Evolutionary conservation across 1,284 basidiomycete genomes (phyloP).

Genomic region (Cutaneotrichosporon cavernicola): DNA sequence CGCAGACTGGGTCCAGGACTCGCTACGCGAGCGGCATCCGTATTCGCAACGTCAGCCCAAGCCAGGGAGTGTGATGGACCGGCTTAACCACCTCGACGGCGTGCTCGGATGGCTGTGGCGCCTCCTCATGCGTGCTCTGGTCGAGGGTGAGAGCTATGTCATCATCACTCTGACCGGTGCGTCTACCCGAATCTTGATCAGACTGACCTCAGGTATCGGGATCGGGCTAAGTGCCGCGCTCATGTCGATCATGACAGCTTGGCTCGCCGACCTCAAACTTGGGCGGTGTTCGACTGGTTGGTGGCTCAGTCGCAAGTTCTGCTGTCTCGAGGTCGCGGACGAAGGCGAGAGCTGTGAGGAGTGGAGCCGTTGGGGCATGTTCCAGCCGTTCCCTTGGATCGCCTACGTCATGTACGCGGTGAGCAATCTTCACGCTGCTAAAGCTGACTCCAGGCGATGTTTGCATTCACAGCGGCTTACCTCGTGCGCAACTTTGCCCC

Average conservation of each 20-base stretch:
- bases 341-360: conserved; percentile 80
- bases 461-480: conserved; percentile 81
- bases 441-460: conserved; percentile 60
- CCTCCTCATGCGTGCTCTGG: conserved; percentile 58
- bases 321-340: conserved; percentile 76
- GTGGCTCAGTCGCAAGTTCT: conserved; percentile 98
- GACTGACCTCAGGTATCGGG: conserved; percentile 64
- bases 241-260: conserved; percentile 94
- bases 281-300: conserved; percentile 95
- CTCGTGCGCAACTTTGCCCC: conserved; percentile 85
- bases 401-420: conserved; percentile 88
- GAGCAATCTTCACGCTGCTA: conserved; percentile 46
- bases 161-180: conserved; percentile 80
- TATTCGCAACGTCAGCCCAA: conserved; percentile 27
- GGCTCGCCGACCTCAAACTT: conserved; percentile 96
- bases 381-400: conserved; percentile 72
- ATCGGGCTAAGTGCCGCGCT: conserved; percentile 93
- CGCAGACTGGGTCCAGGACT: conserved; percentile 91
- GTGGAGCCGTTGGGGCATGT: conserved; percentile 88
- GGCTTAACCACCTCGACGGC: conserved; percentile 44
- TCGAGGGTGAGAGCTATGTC: conserved; percentile 66
- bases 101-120: conserved; percentile 62
- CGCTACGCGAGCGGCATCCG: conserved; percentile 73
- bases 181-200: conserved; percentile 43
- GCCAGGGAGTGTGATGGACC: conserved; percentile 31